Percentiles rank a stretch among this genome's conserved stretches.
phyloP scores from a whole-genome alignment of 192 early-diverging fungal species.

The Podila clonocystis region DNA sequence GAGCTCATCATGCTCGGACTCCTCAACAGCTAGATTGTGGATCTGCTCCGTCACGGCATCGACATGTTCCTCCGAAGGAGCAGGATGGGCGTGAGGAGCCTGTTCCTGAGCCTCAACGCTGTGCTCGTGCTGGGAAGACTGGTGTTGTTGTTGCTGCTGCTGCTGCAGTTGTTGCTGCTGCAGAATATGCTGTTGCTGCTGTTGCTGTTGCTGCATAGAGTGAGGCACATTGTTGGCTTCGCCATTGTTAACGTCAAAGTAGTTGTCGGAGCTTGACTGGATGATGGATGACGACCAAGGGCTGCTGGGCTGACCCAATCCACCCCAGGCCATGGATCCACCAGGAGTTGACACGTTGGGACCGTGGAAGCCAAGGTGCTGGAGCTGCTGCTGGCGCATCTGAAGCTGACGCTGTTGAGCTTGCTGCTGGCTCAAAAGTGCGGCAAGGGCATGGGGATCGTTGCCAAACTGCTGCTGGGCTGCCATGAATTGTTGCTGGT shows the following conservation, averaged over 20 bases:
- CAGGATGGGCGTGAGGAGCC: neutral
- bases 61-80: neutral
- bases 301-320: constrained; percentile 38
- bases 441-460: constrained; percentile 42
- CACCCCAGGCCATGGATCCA: constrained; percentile 43
- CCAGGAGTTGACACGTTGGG: constrained; percentile 30
- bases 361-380: constrained; percentile 24
- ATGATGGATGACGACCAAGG: constrained; percentile 47
- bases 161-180: constrained; percentile 11
- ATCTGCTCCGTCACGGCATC: neutral
- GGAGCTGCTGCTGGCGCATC: constrained; percentile 40
- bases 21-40: neutral
- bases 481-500: constrained; percentile 50
- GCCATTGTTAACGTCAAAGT: constrained; percentile 31
- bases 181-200: neutral
- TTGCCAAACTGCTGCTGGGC: constrained; percentile 46
- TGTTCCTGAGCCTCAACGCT: constrained; percentile 27
- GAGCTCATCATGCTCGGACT: neutral
- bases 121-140: constrained; percentile 24
- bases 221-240: constrained; percentile 23
- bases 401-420: constrained; percentile 48
- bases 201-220: constrained; percentile 35
- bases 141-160: constrained; percentile 39
- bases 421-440: constrained; percentile 33
- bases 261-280: constrained; percentile 38